Conservation (phyloP, 495 filamentous ascomycete species). For the Penicillium canescens region DNA sequence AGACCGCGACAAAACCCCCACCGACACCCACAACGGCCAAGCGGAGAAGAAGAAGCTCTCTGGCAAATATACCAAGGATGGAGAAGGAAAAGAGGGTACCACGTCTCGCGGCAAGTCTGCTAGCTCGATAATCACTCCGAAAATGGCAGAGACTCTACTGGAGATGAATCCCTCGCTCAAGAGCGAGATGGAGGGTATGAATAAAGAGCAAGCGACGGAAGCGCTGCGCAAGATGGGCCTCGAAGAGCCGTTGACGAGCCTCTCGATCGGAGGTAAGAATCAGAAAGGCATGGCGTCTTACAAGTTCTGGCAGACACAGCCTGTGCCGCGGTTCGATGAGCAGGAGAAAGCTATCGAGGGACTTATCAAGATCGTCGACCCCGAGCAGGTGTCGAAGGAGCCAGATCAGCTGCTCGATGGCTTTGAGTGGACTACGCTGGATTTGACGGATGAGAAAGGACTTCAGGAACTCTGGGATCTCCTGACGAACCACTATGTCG, state of each 20-base stretch:
- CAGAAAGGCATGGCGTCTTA: constrained; percentile 93
- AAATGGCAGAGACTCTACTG: too few species aligned
- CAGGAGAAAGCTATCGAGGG: constrained; percentile 50
- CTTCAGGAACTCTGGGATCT: constrained; percentile 85
- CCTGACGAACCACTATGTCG: constrained; percentile 89
- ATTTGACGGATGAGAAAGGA: constrained; percentile 68
- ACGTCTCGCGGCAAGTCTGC: too few species aligned
- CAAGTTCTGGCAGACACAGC: constrained; percentile 98
- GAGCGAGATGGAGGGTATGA: constrained; percentile 44
- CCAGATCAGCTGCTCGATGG: constrained; percentile 65
- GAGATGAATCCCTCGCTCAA: constrained; percentile 54
- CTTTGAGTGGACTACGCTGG: constrained; percentile 93
- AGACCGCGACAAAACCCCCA: too few species aligned
- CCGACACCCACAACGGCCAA: too few species aligned
- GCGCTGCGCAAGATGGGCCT: constrained; percentile 71
- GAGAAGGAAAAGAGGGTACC: too few species aligned
- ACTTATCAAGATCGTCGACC: constrained; percentile 68
- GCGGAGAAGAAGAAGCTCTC: too few species aligned
- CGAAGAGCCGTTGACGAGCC: constrained; percentile 77
- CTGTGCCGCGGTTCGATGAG: constrained; percentile 80
- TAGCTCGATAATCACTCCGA: too few species aligned
- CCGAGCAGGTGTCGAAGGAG: constrained; percentile 71
- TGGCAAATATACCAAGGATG: too few species aligned
- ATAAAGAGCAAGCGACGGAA: constrained; percentile 53
- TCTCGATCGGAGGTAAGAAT: constrained; percentile 75